phyloP scores from a whole-genome alignment of 73 alveolate genomes.

The Paramecium bursaria region DNA sequence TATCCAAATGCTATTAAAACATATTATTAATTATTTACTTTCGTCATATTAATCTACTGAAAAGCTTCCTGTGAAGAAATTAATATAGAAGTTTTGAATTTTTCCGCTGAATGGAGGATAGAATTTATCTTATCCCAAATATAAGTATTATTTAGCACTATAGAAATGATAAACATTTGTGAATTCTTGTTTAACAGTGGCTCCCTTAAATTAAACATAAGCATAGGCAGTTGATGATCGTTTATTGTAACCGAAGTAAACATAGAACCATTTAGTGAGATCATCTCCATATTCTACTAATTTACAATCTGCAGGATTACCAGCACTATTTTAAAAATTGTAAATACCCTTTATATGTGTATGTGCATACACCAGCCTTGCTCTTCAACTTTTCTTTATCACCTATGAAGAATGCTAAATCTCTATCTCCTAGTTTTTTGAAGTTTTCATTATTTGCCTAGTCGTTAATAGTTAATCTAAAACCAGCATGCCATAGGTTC shows the following conservation, averaged over 20 bases:
- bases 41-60: constrained; percentile 15
- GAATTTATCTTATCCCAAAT: constrained; percentile 54
- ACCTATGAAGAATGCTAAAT: constrained; percentile 43
- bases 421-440: constrained; percentile 54
- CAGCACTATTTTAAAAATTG: neutral
- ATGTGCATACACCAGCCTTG: constrained; percentile 45
- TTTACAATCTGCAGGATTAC: constrained; percentile 16
- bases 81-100: constrained; percentile 3
- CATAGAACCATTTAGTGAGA: constrained; percentile 44
- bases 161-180: constrained; percentile 18
- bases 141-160: constrained; percentile 16
- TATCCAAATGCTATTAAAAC: constrained; percentile 32
- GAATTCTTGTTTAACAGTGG: constrained; percentile 37
- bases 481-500: constrained; percentile 50
- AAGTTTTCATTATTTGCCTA: constrained; percentile 16
- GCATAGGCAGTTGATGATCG: constrained; percentile 15
- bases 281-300: constrained; percentile 29
- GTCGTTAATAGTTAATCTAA: constrained; percentile 33
- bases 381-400: constrained; percentile 6
- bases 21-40: neutral
- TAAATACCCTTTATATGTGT: constrained; percentile 40
- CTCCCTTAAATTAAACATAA: constrained; percentile 16
- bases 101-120: constrained; percentile 58
- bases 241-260: constrained; percentile 53
- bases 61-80: constrained; percentile 41